These are phyloP conservation scores for Scheffersomyces lignicola DNA, from an alignment of 1,139 yeast genomes.

Conservation along the genomic window DNA sequence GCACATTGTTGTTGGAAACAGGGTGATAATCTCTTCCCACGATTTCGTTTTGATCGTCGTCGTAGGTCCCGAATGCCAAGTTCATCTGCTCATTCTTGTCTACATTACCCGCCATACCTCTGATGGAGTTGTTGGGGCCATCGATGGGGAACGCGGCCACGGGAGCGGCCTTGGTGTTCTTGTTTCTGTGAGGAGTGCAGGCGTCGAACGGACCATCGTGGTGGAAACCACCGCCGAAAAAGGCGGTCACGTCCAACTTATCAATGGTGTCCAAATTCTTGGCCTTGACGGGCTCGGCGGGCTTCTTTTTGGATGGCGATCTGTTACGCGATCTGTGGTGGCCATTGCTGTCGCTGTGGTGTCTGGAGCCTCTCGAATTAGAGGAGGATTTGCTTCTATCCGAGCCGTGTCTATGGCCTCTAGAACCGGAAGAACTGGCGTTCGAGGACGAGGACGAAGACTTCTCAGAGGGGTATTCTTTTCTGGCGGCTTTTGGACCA, in stretches of 20 bases:
- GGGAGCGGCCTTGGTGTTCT: constrained; percentile 78
- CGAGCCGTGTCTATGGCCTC: constrained; percentile 4
- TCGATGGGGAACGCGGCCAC: constrained; percentile 93
- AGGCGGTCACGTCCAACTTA: constrained; percentile 90
- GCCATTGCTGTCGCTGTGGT: constrained; percentile 7
- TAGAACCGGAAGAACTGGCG: constrained; percentile 4
- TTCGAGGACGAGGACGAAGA: constrained; percentile 19
- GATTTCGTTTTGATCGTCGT: constrained; percentile 37
- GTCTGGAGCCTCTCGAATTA: constrained; percentile 1
- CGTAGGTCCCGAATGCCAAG: constrained; percentile 58
- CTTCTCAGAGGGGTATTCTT: constrained; percentile 56
- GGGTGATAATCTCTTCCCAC: constrained; percentile 27
- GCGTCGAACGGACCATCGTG: constrained; percentile 99
- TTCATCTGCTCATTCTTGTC: constrained; percentile 58
- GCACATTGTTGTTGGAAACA: background rate
- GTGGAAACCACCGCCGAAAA: constrained; percentile 94
- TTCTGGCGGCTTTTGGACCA: constrained; percentile 40
- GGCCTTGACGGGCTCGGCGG: constrained; percentile 41
- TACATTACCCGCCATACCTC: constrained; percentile 53
- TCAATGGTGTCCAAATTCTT: constrained; percentile 88
- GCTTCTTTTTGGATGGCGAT: constrained; percentile 40
- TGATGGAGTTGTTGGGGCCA: constrained; percentile 88
- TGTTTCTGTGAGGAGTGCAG: constrained; percentile 94
- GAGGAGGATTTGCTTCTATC: constrained; percentile 1
- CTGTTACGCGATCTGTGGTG: constrained; percentile 17